phyloP scores from a whole-genome alignment of 2,329 filamentous ascomycete species.

The Chrysosporium keratinophilum region DNA sequence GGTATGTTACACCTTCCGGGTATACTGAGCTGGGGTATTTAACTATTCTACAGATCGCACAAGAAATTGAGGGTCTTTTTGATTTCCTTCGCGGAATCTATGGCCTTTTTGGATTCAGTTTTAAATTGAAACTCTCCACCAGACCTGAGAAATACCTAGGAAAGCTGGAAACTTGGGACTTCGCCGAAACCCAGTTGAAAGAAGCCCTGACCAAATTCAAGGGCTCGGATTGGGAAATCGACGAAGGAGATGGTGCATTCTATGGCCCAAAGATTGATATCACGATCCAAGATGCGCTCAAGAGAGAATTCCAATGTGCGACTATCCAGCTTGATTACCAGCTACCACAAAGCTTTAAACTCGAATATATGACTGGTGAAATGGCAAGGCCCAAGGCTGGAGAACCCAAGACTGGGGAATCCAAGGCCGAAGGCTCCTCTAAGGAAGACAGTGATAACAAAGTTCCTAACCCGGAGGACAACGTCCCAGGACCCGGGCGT shows the following conservation, averaged over 20 bases:
- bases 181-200: constrained; percentile 70
- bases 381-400: constrained; percentile 35
- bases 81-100: constrained; percentile 76
- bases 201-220: constrained; percentile 70
- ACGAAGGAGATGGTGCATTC: constrained; percentile 92
- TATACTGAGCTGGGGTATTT: constrained; percentile 8
- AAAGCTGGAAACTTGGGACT: constrained; percentile 75
- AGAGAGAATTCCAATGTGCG: constrained; percentile 76
- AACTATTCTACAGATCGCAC: constrained; percentile 40
- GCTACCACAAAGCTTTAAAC: constrained; percentile 70
- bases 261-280: constrained; percentile 99
- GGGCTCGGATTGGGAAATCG: constrained; percentile 70
- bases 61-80: constrained; percentile 72
- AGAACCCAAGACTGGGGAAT: constrained; percentile 27
- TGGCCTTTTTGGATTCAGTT: constrained; percentile 74
- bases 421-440: constrained; percentile 28
- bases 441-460: constrained; percentile 31
- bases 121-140: constrained; percentile 91
- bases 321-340: constrained; percentile 95
- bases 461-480: constrained; percentile 23
- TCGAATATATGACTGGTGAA: constrained; percentile 74
- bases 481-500: constrained; percentile 32
- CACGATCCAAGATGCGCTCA: constrained; percentile 77
- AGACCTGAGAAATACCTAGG: constrained; percentile 82
- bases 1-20: constrained; percentile 23